A percentile compares a stretch with the other conserved stretches of the same genome.
phyloP scores from a whole-genome alignment of 371 early-diverging fungal species.

The Mucor saturninus region DNA sequence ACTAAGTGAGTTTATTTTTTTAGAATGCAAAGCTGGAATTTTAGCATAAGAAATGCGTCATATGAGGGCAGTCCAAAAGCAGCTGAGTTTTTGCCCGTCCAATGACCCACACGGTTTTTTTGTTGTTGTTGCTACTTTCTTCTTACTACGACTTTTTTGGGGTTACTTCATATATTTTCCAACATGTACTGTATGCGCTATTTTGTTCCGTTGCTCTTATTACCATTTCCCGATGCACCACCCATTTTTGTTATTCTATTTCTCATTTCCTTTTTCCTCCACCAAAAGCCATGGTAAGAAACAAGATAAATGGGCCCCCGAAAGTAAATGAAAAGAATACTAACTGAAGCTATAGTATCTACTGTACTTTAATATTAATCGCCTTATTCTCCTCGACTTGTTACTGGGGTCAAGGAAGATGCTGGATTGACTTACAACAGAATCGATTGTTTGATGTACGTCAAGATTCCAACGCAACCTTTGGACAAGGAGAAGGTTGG shows the following conservation, averaged over 20 bases:
- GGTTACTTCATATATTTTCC: too few relatives aligned
- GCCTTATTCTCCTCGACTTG: constrained; percentile 68
- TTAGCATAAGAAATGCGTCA: too few relatives aligned
- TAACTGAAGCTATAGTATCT: constrained; percentile 45
- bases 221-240: constrained; percentile 72
- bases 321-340: not conserved
- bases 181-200: constrained; percentile 67
- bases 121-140: too few relatives aligned
- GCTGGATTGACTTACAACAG: constrained; percentile 67
- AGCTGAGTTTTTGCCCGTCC: too few relatives aligned
- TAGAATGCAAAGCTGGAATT: too few relatives aligned
- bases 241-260: constrained; percentile 69
- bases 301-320: too few relatives aligned
- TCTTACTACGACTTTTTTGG: too few relatives aligned
- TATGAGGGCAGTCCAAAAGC: too few relatives aligned
- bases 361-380: constrained; percentile 65
- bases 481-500: constrained; percentile 55
- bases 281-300: constrained; percentile 70
- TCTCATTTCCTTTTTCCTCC: constrained; percentile 64
- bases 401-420: constrained; percentile 74
- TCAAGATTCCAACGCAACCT: constrained; percentile 48
- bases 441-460: constrained; percentile 47
- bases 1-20: too few relatives aligned
- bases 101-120: too few relatives aligned
- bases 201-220: constrained; percentile 66